phyloP scores from a whole-genome alignment of 2,329 filamentous ascomycete species.

The Gaeumannomyces sp. region DNA sequence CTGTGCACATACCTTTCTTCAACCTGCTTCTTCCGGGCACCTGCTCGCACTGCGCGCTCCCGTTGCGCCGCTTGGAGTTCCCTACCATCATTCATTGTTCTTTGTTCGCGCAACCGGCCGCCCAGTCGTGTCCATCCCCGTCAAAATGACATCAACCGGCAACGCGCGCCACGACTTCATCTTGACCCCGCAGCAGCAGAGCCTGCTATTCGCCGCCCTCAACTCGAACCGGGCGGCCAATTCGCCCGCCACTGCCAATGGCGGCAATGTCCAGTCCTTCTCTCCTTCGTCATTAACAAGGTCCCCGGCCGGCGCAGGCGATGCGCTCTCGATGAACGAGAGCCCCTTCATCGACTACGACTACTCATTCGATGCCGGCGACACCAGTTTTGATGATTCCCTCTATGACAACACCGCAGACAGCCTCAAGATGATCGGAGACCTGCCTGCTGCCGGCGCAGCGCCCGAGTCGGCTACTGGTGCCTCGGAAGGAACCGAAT shows the following conservation, averaged over 20 bases:
- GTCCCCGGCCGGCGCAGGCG: conserved; percentile 40
- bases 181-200: conserved; percentile 71
- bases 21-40: background rate
- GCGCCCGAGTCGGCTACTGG: conserved; percentile 44
- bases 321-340: conserved; percentile 54
- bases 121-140: conserved; percentile 8
- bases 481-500: conserved; percentile 51
- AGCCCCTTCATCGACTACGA: conserved; percentile 82
- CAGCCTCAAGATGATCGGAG: conserved; percentile 67
- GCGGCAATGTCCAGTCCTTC: conserved; percentile 28
- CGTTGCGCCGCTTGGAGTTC: background rate
- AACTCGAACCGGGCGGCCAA: conserved; percentile 56
- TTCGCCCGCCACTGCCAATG: conserved; percentile 25
- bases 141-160: conserved; percentile 45
- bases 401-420: conserved; percentile 36
- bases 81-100: background rate
- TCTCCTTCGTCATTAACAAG: conserved; percentile 44
- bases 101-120: background rate
- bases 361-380: conserved; percentile 62
- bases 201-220: conserved; percentile 67
- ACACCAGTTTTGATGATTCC: conserved; percentile 72
- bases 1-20: background rate
- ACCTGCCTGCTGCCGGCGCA: conserved; percentile 52
- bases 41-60: background rate
- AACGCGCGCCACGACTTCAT: conserved; percentile 53